Base-by-base conservation (phyloP, 331 rosid species). In the Dryas integrifolia region DNA sequence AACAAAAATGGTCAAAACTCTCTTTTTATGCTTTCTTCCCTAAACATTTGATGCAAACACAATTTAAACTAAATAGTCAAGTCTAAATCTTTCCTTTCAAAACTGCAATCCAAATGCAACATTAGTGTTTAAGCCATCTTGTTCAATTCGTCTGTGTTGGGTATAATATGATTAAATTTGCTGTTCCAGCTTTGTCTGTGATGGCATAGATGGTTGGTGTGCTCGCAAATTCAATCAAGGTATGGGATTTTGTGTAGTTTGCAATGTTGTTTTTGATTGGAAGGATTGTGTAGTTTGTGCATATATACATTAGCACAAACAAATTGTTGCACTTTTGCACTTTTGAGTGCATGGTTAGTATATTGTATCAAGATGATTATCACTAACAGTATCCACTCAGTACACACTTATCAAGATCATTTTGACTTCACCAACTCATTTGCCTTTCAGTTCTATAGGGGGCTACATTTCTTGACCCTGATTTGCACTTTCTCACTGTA, bases 201-300 rank as follows among this genome's bases (percentile, higher is more conserved):
- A 72, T 46, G 76, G 76, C 5, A 8, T 72, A 3, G 76, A 72
- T 72, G 76, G 76, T 72, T 72, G 76, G 99, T 88, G 96, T 83
- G 99, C 99, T 77, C 99, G 97, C 80, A 92, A 84, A 82, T 95
- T 95, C 79, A 95, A 95, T 77, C 99, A 95, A 84, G 99, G 99
- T 72, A 51, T 10, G 26, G n/a, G 8, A 1, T 8, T 62, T 73
- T 76, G 92, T 87, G 90, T 82, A 14, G 97, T 97, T 74, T 97
- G 96, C 77, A 86, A 80, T 80, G 92, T 89, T 78, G 83, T 91
- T 78, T 30, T 41, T 62, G 8, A 16, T 85, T 82, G 96, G 96
- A 60, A 49, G 7, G 39, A 35, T 75, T 40, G 24, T 58, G 24
- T 30, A 6, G 65, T 64, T 44, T 67, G 11, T 67, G 68, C 44